phyloP scores from a whole-genome alignment of 805 yeast genomes.

The Maudiozyma serrabonitensis region DNA sequence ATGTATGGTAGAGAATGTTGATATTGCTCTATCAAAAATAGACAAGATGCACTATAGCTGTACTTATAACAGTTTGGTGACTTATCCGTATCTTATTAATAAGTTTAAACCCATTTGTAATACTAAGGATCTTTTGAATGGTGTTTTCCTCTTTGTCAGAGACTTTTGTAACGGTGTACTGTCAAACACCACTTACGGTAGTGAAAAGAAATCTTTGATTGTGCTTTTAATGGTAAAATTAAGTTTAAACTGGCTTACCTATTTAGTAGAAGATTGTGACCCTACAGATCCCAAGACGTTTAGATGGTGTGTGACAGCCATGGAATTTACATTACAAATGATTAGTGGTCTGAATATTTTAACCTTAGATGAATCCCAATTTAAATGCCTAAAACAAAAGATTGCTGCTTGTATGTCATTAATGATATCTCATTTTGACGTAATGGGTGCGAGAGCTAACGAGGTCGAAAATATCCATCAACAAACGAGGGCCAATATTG shows the following conservation, averaged over 20 bases:
- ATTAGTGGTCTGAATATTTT: slow-evolving; percentile 84
- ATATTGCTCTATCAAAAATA: slow-evolving; percentile 56
- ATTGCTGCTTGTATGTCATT: slow-evolving; percentile 94
- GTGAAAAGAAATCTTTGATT: slow-evolving; percentile 49
- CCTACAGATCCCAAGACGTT: slow-evolving; percentile 88
- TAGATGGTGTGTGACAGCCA: slow-evolving; percentile 91
- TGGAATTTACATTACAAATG: slow-evolving; percentile 93
- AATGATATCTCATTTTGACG: slow-evolving; percentile 89
- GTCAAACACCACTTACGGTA: slow-evolving; percentile 48
- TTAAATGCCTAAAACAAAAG: slow-evolving; percentile 58
- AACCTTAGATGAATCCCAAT: slow-evolving; percentile 69
- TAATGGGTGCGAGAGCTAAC: slow-evolving; percentile 90
- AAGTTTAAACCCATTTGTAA: slow-evolving; percentile 50
- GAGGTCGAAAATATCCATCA: slow-evolving; percentile 39
- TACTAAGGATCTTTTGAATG: slow-evolving; percentile 68
- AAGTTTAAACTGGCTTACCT: slow-evolving; percentile 87
- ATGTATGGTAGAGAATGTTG: slow-evolving; percentile 63
- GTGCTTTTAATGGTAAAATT: slow-evolving; percentile 64
- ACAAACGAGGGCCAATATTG: slow-evolving; percentile 25
- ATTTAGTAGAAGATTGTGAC: slow-evolving; percentile 87
- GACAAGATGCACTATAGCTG: slow-evolving; percentile 60
- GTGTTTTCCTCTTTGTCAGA: slow-evolving; percentile 64
- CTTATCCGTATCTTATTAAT: slow-evolving; percentile 42
- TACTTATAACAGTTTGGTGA: slow-evolving; percentile 54
- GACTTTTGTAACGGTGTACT: slow-evolving; percentile 74